A percentile compares a stretch with the other conserved stretches of the same genome.
phyloP scores from a whole-genome alignment of 2,329 filamentous ascomycete genomes.

The Venturia pyrina region DNA sequence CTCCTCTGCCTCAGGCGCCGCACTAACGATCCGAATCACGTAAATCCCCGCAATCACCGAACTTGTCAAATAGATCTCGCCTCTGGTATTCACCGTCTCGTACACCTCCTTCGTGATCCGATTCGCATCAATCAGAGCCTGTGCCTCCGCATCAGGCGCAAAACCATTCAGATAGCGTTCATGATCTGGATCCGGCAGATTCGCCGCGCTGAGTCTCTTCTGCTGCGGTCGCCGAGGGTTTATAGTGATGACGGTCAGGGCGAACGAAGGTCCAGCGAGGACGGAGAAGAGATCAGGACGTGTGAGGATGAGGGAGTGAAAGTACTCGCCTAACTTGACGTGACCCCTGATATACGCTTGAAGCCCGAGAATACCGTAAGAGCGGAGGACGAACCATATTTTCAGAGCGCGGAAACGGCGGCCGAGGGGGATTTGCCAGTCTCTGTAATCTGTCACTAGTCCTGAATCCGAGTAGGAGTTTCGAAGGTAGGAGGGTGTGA shows the following conservation, averaged over 20 bases:
- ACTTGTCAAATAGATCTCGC: constrained; percentile 75
- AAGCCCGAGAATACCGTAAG: constrained; percentile 69
- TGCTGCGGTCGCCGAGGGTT: constrained; percentile 12
- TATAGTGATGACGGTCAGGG: constrained; percentile 68
- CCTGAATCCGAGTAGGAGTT: constrained; percentile 74
- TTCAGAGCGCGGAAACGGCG: constrained; percentile 81
- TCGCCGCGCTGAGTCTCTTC: constrained; percentile 14
- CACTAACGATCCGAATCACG: constrained; percentile 73
- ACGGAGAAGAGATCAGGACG: constrained; percentile 65
- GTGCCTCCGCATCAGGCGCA: constrained; percentile 24
- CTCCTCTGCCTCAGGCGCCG: constrained; percentile 59
- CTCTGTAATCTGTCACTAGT: constrained; percentile 85
- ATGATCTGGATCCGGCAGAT: constrained; percentile 20
- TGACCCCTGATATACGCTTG: constrained; percentile 62
- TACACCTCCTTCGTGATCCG: constrained; percentile 63
- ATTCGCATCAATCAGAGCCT: constrained; percentile 49
- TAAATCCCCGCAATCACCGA: constrained; percentile 63
- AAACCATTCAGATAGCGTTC: constrained; percentile 26
- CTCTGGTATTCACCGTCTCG: constrained; percentile 60
- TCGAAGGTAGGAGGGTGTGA: constrained; percentile 71
- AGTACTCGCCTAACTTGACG: constrained; percentile 58
- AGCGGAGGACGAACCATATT: constrained; percentile 87
- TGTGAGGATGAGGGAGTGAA: constrained; percentile 49
- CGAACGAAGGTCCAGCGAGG: constrained; percentile 64
- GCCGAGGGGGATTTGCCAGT: constrained; percentile 94